A percentile compares a stretch with the other conserved stretches of the same genome.
These are phyloP conservation scores for Sporisorium reilianum DNA, from an alignment of 1,284 basidiomycete species.

Conservation along the genomic window DNA sequence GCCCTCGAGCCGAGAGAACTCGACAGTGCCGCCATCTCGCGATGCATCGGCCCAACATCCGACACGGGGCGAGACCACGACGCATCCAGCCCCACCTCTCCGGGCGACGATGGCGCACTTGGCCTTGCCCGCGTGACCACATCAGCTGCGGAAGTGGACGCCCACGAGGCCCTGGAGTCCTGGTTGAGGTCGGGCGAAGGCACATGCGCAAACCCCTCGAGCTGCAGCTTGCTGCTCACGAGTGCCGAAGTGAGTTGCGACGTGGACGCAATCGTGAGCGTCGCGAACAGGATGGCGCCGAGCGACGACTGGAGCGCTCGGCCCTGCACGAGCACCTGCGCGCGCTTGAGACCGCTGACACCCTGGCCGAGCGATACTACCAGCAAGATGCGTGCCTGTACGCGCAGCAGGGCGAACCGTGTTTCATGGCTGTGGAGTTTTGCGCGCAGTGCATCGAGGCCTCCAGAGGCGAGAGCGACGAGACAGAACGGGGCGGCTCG, in stretches of 20 bases:
- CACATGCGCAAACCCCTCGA: conserved; percentile 21
- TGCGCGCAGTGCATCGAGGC: conserved; percentile 20
- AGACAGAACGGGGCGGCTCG: conserved; percentile 16
- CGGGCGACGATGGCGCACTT: conserved; percentile 22
- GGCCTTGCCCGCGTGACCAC: conserved; percentile 6
- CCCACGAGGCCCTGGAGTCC: conserved; percentile 25
- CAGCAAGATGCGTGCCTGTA: conserved; percentile 22
- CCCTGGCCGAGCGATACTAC: conserved; percentile 25
- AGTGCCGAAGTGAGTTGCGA: conserved; percentile 26
- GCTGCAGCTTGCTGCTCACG: conserved; percentile 24
- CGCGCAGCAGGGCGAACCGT: conserved; percentile 21
- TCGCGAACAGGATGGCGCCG: conserved; percentile 15
- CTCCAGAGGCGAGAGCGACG: conserved; percentile 18
- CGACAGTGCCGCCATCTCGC: neutral
- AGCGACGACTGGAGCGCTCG: conserved; percentile 19
- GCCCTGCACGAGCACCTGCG: conserved; percentile 18
- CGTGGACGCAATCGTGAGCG: conserved; percentile 11
- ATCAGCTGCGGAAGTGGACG: conserved; percentile 7
- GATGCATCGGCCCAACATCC: conserved; percentile 1
- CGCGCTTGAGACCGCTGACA: conserved; percentile 18
- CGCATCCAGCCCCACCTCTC: conserved; percentile 8
- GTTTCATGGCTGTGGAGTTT: conserved; percentile 18
- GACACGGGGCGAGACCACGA: conserved; percentile 14
- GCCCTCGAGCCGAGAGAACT: neutral
- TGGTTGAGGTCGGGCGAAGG: conserved; percentile 11